Conservation (phyloP, 1,284 basidiomycete genomes). For the Papiliotrema fonsecae region DNA sequence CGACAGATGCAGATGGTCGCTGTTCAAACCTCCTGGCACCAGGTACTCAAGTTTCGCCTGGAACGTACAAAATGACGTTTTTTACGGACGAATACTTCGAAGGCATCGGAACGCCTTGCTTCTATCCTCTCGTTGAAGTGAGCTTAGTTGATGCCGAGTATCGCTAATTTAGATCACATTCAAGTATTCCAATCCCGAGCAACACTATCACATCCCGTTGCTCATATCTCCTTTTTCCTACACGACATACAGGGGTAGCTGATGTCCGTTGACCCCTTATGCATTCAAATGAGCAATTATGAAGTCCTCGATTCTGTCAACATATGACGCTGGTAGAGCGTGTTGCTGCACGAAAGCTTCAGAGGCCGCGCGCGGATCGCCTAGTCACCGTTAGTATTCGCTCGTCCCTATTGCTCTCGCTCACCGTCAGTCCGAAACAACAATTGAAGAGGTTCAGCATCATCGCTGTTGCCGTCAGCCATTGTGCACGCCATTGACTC, state of each 20-base stretch:
- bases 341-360: conserved; percentile 23
- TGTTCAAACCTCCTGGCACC: conserved; percentile 65
- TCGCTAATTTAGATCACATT: conserved; percentile 70
- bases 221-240: conserved; percentile 87
- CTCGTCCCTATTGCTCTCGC: neutral
- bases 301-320: conserved; percentile 32
- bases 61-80: conserved; percentile 79
- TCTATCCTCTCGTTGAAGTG: conserved; percentile 65
- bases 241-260: conserved; percentile 87
- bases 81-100: conserved; percentile 78
- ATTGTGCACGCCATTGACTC: neutral
- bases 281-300: conserved; percentile 15
- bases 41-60: conserved; percentile 50
- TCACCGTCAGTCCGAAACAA: conserved; percentile 15
- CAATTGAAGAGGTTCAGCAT: conserved; percentile 21
- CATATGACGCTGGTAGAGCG: conserved; percentile 25
- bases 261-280: conserved; percentile 6
- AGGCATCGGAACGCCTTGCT: conserved; percentile 58
- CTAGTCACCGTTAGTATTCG: conserved; percentile 10
- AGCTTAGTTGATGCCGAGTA: too few relatives aligned
- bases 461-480: conserved; percentile 18
- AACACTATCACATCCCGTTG: conserved; percentile 88
- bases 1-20: conserved; percentile 73
- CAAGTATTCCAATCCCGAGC: conserved; percentile 60
- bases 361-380: conserved; percentile 20